phyloP scores from a whole-genome alignment of 2,329 filamentous ascomycete genomes.

The Fusarium protoensiforme region DNA sequence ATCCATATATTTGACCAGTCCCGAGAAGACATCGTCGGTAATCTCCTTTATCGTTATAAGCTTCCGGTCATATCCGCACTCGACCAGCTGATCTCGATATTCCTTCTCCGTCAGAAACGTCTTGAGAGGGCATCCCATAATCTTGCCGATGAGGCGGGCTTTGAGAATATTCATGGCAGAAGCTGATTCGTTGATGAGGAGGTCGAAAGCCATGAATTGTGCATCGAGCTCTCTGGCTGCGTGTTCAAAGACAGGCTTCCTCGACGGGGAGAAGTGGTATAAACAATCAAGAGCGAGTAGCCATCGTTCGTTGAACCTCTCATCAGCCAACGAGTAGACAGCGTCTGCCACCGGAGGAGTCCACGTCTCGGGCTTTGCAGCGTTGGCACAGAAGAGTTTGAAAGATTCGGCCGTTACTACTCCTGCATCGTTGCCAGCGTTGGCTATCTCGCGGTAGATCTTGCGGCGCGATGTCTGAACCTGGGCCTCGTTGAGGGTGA shows the following conservation, averaged over 20 bases:
- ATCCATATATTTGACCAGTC: conserved; percentile 57
- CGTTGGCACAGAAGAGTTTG: conserved; percentile 60
- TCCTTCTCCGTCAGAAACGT: conserved; percentile 60
- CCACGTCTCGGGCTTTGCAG: conserved; percentile 60
- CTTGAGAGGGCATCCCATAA: conserved; percentile 59
- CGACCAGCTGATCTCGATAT: conserved; percentile 58
- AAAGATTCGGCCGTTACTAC: conserved; percentile 36
- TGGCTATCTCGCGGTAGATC: conserved; percentile 39
- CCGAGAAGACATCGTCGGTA: conserved; percentile 63
- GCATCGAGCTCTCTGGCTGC: conserved; percentile 55
- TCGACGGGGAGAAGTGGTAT: conserved; percentile 67
- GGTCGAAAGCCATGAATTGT: conserved; percentile 66
- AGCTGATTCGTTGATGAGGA: conserved; percentile 53
- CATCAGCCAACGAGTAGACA: conserved; percentile 42
- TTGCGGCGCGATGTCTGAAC: conserved; percentile 50
- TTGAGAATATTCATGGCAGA: conserved; percentile 44
- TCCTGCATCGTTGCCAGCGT: not conserved
- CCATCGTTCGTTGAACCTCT: conserved; percentile 53
- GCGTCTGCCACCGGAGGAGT: conserved; percentile 33
- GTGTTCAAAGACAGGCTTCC: conserved; percentile 57
- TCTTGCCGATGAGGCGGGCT: conserved; percentile 55
- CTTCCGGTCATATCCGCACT: conserved; percentile 58
- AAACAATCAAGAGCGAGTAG: conserved; percentile 66
- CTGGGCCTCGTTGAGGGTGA: conserved; percentile 62
- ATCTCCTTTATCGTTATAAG: conserved; percentile 60